Evolutionary conservation across 2,329 filamentous ascomycete genomes (phyloP).

Genomic region (Fusarium brachygibbosum): DNA sequence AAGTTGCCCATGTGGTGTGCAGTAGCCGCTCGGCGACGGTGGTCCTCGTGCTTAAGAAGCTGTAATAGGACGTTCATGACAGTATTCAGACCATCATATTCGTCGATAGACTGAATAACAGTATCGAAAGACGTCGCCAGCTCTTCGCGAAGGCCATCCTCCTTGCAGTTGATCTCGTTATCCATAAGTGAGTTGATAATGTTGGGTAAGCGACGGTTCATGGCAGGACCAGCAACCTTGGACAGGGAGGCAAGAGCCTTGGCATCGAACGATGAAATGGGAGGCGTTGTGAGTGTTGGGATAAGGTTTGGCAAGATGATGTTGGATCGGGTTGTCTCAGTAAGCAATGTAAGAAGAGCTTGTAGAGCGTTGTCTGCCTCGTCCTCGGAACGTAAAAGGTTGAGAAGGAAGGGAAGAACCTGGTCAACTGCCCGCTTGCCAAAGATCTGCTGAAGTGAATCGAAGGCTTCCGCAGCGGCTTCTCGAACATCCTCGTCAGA

Average conservation of each 20-base stretch:
- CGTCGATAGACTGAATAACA: slow-evolving; percentile 92
- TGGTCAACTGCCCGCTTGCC: slow-evolving; percentile 97
- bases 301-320: slow-evolving; percentile 97
- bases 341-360: slow-evolving; percentile 92
- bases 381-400: slow-evolving; percentile 85
- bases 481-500: slow-evolving; percentile 91
- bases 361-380: slow-evolving; percentile 93
- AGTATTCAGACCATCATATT: slow-evolving; percentile 94
- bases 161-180: slow-evolving; percentile 82
- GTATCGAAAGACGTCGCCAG: slow-evolving; percentile 87
- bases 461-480: slow-evolving; percentile 96
- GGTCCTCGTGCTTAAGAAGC: slow-evolving; percentile 92
- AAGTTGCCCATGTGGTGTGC: slow-evolving; percentile 87
- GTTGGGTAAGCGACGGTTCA: slow-evolving; percentile 89
- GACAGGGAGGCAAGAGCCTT: slow-evolving; percentile 93
- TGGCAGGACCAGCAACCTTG: slow-evolving; percentile 88
- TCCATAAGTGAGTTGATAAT: slow-evolving; percentile 97
- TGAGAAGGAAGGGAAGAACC: slow-evolving; percentile 92
- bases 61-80: slow-evolving; percentile 93
- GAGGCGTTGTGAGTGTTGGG: slow-evolving; percentile 88
- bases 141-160: slow-evolving; percentile 79
- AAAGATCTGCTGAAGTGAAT: slow-evolving; percentile 91
- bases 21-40: slow-evolving; percentile 82
- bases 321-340: slow-evolving; percentile 92
- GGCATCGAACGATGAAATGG: slow-evolving; percentile 95